Evolutionary conservation across 768 basidiomycete genomes (phyloP), one percentile per base, ranked within the genome.

Genomic region (Mycena chlorophos): DNA sequence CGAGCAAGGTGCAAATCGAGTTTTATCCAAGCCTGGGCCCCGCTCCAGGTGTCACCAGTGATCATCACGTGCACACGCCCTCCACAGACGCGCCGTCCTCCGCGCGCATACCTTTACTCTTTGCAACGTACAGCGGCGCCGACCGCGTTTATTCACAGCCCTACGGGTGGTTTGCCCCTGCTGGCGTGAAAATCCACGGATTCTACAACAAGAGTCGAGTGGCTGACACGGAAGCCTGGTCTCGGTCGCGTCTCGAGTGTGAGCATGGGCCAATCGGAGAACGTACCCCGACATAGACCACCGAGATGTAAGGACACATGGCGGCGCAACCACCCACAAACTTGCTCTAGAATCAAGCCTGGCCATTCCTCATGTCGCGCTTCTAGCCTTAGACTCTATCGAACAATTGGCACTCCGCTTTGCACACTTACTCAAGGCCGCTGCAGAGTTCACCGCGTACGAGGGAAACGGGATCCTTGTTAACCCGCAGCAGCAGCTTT

Each of bases 1-100:
- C 6, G 40, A 42, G 40, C 40, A 20, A 42, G 40, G 40, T 42
- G 40, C 40, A 42, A 42, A 42, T 14, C 13, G 40, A 42, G 22
- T 42, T 42, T 42, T 42, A 42, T 42, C 40, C 13, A 14, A 42
- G 40, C n/a, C 40, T 42, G n/a, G 40, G 40, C 40, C 40, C 40
- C 40, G 40, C 40, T 42, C 40, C 40, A 42, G 40, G 22, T 42
- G 40, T 42, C 40, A 42, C 40, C 17, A 17, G 17, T 34, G 8
- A 34, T 34, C 13, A 42, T 42, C 40, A 42, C 13, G 5, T 22
- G 8, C 31, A 17, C 31, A 8, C 8, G 31, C 17, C 17, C 17
- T 17, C 17, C 31, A 8, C 31, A 34, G 22, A 42, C 40, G 13
- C 20, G 8, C 8, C 40, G 5, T 8, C 40, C 22, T 42, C 14